Base-by-base conservation (phyloP, 768 basidiomycete species). In the Agaricus subrufescens region DNA sequence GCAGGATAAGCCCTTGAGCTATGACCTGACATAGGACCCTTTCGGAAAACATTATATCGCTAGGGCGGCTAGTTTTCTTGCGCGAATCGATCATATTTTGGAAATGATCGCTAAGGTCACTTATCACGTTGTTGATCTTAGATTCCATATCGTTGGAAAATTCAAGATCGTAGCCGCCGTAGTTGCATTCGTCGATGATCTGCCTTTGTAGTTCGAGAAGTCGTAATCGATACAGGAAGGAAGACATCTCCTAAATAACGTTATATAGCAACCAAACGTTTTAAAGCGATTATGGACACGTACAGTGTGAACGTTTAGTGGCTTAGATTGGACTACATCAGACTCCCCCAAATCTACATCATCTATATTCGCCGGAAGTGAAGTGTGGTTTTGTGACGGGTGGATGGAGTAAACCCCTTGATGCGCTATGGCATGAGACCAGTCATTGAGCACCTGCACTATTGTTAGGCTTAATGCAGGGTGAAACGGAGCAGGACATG, bases 371-470 rank as follows among this genome's bases (percentile, higher is more conserved):
- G 62, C 61, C 30, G 66, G 66, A 43, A 60, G 59, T 2, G 62
- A 63, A 15, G 66, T 67, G 40, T 65, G 66, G 52, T 67, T 67
- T 51, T 67, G 66, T 26, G 60, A 61, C 29, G 66, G 66, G 46
- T 67, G 66, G 11, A 67, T 60, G 4, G 66, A 61, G 42, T 67
- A 67, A 7, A 63, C 58, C 11, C 65, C 63, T 39, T 67, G 60
- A 39, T 67, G 63, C 3, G 66, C 66, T 34, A 62, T 61, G 19
- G 66, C 65, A 54, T 66, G 62, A 1, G 66, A 64, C 66, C 66
- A 67, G 50, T 67, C 66, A 43, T 63, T 60, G 45, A 63, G 62
- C n/a, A 67, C 60, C 66, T 67, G 29, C 8, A 5, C 39, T 6
- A 4, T 25, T 7, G 37, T 52, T 39, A 34, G n/a, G 12, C 10